Evolutionary conservation across 495 filamentous ascomycete genomes (phyloP), one percentile per base, ranked within the genome.

Genomic region (Letharia lupina): DNA sequence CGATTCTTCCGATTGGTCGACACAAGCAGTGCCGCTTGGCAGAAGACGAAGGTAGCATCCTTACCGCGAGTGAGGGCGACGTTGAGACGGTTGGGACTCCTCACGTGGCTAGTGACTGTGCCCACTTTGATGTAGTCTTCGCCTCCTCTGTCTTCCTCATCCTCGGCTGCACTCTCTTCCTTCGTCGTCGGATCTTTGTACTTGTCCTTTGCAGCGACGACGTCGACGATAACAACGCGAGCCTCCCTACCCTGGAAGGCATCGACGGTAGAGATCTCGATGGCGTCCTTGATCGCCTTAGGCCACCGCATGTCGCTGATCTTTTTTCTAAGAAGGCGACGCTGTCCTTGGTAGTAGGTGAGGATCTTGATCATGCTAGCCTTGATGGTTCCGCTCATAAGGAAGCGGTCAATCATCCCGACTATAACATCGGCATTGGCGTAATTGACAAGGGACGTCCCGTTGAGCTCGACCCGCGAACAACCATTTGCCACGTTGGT

Each of bases 401-500:
- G 13, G 12, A 45, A 44, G 40, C 10, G n/a, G 2, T 44, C 4
- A 11, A 61, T 4, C 2, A 61, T 45, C 2, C 18, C 6, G 12
- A 44, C 2, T 5, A 61, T 45, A 2, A 45, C 40, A 31, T 42
- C 31, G 31, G 40, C 40, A 44, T 44, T 44, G 60, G 60, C 60
- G 5, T 61, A 12, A 8, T 45, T 61, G 23, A 61, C 39, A 2
- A 61, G 23, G 31, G 59, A 61, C 12, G 59, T 61, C 2, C 59
- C 59, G 39, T 42, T 28, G 59, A 8, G 59, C 59, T 61, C 59
- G 39, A 16, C 11, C 16, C 59, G 18, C n/a, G n/a, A 61, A 44
- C 20, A 23, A 12, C 59, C 39, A 15, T 61, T 28, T 7, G 20
- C 1, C 2, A 61, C 39, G 39, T 61, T 20, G 10, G 28, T 16